Percentiles rank a stretch among this genome's conserved stretches.
These are phyloP conservation scores for Boletus pseudo-olivaceus DNA, from an alignment of 768 basidiomycete species.

Conservation along the genomic window DNA sequence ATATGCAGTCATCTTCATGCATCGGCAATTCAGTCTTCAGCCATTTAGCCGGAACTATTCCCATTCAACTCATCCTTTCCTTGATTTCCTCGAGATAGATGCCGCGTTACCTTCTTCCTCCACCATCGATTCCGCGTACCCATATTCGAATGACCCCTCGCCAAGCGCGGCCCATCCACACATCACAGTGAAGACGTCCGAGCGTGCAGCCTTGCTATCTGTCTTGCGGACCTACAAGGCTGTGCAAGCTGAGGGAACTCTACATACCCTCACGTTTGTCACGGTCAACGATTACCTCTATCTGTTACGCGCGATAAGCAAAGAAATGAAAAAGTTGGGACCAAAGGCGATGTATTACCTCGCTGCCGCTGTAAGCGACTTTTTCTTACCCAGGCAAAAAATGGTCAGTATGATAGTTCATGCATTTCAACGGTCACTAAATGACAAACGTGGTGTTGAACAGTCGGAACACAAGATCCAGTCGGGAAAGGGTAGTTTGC, in stretches of 20 bases:
- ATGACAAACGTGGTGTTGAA: neutral
- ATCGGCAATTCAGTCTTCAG: slow-evolving; percentile 94
- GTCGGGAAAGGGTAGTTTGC: slow-evolving; percentile 88
- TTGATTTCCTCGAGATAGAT: slow-evolving; percentile 85
- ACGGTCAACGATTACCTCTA: slow-evolving; percentile 97
- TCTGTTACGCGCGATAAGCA: slow-evolving; percentile 78
- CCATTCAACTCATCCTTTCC: slow-evolving; percentile 96
- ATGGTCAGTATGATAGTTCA: slow-evolving; percentile 56
- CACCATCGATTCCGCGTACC: slow-evolving; percentile 15
- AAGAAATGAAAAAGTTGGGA: slow-evolving; percentile 69
- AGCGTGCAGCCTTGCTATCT: slow-evolving; percentile 62
- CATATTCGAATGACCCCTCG: slow-evolving; percentile 30
- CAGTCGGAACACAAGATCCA: slow-evolving; percentile 99
- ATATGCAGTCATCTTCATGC: slow-evolving; percentile 99
- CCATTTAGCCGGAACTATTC: slow-evolving; percentile 98
- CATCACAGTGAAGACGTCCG: slow-evolving; percentile 65
- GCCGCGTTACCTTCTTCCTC: slow-evolving; percentile 17
- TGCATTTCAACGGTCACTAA: neutral
- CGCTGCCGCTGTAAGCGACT: slow-evolving; percentile 97
- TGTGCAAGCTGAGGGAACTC: slow-evolving; percentile 66
- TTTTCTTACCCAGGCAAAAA: slow-evolving; percentile 88
- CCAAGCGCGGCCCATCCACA: slow-evolving; percentile 32
- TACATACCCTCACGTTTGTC: slow-evolving; percentile 86
- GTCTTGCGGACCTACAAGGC: slow-evolving; percentile 78
- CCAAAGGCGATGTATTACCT: slow-evolving; percentile 89